Conservation (phyloP, 805 yeast genomes). For the Sporopachydermia lactativora region DNA sequence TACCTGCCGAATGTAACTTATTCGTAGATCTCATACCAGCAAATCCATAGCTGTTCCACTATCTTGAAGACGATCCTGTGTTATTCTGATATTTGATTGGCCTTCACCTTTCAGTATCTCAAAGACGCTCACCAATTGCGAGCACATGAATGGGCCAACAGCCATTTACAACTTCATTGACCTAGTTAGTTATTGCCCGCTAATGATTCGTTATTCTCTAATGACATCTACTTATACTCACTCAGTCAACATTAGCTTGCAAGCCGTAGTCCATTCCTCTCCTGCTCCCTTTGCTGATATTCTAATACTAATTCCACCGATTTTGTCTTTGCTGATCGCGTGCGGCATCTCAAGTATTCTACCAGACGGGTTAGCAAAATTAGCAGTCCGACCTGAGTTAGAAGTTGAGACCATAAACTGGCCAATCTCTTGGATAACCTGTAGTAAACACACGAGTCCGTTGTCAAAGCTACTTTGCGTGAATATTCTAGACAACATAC, state of each 20-base stretch:
- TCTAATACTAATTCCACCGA: conserved; percentile 67
- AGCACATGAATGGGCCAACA: conserved; percentile 55
- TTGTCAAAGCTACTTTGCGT: conserved; percentile 67
- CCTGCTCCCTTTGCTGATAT: conserved; percentile 48
- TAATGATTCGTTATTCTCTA: no score
- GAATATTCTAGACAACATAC: conserved; percentile 54
- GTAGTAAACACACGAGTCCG: conserved; percentile 68
- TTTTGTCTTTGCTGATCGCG: conserved; percentile 49
- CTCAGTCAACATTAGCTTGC: conserved; percentile 67
- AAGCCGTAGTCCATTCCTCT: conserved; percentile 82
- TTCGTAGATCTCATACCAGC: no score
- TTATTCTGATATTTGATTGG: no score
- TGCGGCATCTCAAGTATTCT: conserved; percentile 55
- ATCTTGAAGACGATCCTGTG: no score
- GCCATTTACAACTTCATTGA: conserved; percentile 62
- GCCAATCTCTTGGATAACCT: conserved; percentile 41
- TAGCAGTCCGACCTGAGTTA: conserved; percentile 1
- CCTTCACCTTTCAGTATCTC: not conserved
- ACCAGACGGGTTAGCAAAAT: conserved; percentile 14
- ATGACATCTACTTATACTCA: no score
- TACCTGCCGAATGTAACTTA: no score
- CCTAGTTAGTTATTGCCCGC: no score
- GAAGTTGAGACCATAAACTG: conserved; percentile 16
- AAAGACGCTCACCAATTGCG: conserved; percentile 6
- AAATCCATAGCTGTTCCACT: no score